Evolutionary conservation across 2,329 filamentous ascomycete species (phyloP).

Genomic region (Aureobasidium musti): DNA sequence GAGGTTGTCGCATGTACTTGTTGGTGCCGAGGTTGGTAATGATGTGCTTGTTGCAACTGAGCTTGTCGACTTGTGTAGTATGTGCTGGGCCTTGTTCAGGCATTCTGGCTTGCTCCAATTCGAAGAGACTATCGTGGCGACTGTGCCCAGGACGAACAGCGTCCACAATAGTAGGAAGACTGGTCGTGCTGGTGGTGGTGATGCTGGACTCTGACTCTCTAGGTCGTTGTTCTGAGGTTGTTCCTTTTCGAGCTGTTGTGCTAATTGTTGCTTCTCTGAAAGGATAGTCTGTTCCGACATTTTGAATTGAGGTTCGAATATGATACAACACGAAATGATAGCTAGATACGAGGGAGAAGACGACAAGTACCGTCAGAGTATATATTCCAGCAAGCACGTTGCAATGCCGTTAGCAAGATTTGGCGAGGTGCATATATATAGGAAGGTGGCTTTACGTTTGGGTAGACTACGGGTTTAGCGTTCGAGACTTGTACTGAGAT

Average conservation of each 20-base stretch:
- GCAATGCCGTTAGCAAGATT: neutral
- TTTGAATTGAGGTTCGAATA: neutral
- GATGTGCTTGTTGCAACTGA: neutral
- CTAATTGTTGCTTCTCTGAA: slow-evolving; percentile 19
- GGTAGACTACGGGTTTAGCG: slow-evolving; percentile 5
- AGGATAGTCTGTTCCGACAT: slow-evolving; percentile 22
- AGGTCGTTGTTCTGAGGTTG: slow-evolving; percentile 7
- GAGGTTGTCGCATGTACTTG: slow-evolving; percentile 25
- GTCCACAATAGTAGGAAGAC: slow-evolving; percentile 18
- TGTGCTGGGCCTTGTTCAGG: neutral
- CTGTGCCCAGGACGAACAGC: slow-evolving; percentile 23
- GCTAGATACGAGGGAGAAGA: neutral
- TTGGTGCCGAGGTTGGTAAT: slow-evolving; percentile 21
- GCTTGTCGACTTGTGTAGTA: neutral
- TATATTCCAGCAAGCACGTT: slow-evolving; percentile 15
- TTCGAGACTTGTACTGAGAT: slow-evolving; percentile 26
- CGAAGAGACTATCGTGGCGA: slow-evolving; percentile 19
- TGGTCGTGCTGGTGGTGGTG: slow-evolving; percentile 19
- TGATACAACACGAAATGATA: neutral
- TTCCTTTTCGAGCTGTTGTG: neutral
- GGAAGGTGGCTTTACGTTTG: slow-evolving; percentile 10
- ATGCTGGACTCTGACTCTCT: neutral
- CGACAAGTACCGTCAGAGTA: neutral
- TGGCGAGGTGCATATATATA: slow-evolving; percentile 22
- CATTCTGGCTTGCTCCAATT: slow-evolving; percentile 15